Evolutionary conservation across 208 protist species (phyloP).

Genomic region (Trypanosoma boissoni): DNA sequence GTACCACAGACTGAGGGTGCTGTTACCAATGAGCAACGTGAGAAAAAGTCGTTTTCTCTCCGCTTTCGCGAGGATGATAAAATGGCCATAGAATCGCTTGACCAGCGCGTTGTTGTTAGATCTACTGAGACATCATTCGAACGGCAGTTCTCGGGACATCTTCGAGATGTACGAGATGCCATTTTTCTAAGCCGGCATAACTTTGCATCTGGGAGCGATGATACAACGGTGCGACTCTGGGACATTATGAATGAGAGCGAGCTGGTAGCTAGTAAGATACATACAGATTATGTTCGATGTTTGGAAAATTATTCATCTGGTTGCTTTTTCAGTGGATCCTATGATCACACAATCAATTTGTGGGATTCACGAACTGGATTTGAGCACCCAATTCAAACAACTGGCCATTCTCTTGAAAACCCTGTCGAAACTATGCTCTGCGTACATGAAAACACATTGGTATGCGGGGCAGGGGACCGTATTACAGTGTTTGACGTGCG

Average conservation of each 20-base stretch:
- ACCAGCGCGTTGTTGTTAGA: slow-evolving; percentile 71
- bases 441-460: slow-evolving; percentile 35
- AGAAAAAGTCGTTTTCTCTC: slow-evolving; percentile 70
- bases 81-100: slow-evolving; percentile 68
- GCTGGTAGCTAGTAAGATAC: slow-evolving; percentile 39
- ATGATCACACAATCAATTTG: slow-evolving; percentile 79
- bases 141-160: slow-evolving; percentile 73
- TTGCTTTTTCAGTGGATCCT: slow-evolving; percentile 80
- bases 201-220: slow-evolving; percentile 82
- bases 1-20: slow-evolving; percentile 75
- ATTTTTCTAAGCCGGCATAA: slow-evolving; percentile 71
- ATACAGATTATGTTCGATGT: slow-evolving; percentile 84
- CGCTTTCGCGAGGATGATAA: slow-evolving; percentile 81
- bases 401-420: slow-evolving; percentile 15
- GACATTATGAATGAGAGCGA: slow-evolving; percentile 67
- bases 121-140: slow-evolving; percentile 84
- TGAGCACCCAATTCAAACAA: slow-evolving; percentile 46
- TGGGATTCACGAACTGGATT: slow-evolving; percentile 76
- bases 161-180: slow-evolving; percentile 66
- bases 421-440: slow-evolving; percentile 66
- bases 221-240: slow-evolving; percentile 83
- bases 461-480: slow-evolving; percentile 53
- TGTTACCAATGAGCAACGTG: slow-evolving; percentile 77
- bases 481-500: slow-evolving; percentile 67
- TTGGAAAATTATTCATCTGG: slow-evolving; percentile 56